These are phyloP conservation scores for Pholiota adiposa DNA, from an alignment of 1,284 basidiomycete genomes.

Conservation along the genomic window DNA sequence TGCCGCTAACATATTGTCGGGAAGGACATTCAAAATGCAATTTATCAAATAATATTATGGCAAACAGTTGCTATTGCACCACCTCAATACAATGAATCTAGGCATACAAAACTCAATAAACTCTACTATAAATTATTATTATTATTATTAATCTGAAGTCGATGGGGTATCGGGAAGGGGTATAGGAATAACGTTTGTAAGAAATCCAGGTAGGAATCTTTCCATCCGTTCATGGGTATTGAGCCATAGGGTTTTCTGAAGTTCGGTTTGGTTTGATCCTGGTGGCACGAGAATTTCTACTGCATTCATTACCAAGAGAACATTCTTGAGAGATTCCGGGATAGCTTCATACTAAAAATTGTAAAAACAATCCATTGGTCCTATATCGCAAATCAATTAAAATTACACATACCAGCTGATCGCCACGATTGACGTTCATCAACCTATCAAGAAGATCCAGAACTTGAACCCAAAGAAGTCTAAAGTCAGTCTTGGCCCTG, in stretches of 20 bases:
- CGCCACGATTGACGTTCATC: constrained; percentile 84
- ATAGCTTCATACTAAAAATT: constrained; percentile 83
- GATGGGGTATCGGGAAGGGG: constrained; percentile 17
- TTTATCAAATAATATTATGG: constrained; percentile 10
- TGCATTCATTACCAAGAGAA: constrained; percentile 95
- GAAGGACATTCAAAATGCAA: constrained; percentile 24
- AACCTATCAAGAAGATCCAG: constrained; percentile 89
- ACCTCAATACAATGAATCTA: not conserved
- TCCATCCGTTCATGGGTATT: constrained; percentile 83
- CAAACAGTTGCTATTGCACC: not conserved
- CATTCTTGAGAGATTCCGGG: constrained; percentile 96
- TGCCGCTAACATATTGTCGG: constrained; percentile 4
- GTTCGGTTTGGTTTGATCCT: constrained; percentile 58
- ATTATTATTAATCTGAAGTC: constrained; percentile 16
- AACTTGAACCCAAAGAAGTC: constrained; percentile 89
- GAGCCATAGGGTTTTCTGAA: constrained; percentile 81
- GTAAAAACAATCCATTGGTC: constrained; percentile 17
- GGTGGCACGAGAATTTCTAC: constrained; percentile 80
- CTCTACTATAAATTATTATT: constrained; percentile 1
- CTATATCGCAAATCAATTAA: not conserved
- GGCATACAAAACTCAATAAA: not conserved
- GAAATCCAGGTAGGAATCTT: constrained; percentile 87
- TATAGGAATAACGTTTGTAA: constrained; percentile 69
- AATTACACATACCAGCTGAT: constrained; percentile 72
- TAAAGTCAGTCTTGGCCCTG: constrained; percentile 69